Evolutionary conservation across 169 alveolate species (phyloP), one percentile per base, ranked within the genome.

Genomic region (Babesia divergens): DNA sequence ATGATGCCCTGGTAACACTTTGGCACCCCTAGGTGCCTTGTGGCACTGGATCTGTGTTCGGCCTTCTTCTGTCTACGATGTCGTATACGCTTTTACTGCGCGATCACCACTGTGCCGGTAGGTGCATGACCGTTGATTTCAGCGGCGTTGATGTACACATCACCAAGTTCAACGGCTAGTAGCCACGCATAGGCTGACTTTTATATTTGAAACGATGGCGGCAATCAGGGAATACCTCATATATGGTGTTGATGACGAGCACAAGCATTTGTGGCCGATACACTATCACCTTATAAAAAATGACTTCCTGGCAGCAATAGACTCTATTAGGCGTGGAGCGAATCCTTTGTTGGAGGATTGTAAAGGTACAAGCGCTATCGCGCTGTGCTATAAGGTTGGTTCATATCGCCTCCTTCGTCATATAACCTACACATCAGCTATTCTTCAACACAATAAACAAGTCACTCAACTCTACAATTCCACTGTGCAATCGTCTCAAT

Each of bases 251-350:
- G 76, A 70, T 49, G 68, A 44, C 66, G 24, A 65, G 22, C 72
- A 68, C 72, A 82, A 81, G 56, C 83, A 66, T 56, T 47, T 28
- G 32, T 71, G 82, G 65, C 83, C 89, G 32, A 46, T 86, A 22
- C 90, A 86, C 80, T 77, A 80, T 44, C 86, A 80, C 72, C 56
- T 86, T 35, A 40, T 46, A 34, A 55, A 51, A 26, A 72, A 83
- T 66, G 92, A 86, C 66, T 49, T 74, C 56, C 28, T 76, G 9
- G 83, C 90, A 4, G 87, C 86, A 6, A 46, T 82, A 9, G 89
- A 75, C 55, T 53, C 74, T 29, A 37, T 86, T 7, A 82, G 75
- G 47, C 44, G 65, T 22, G 92, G 92, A 0, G 70, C 89, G 29
- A 74, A 85, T 28, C 89, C 90, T 7, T 59, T 86, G 52, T 43